These are phyloP conservation scores for Phaeophleospora eucalypticola DNA, from an alignment of 2,329 filamentous ascomycete species.

Conservation along the genomic window DNA sequence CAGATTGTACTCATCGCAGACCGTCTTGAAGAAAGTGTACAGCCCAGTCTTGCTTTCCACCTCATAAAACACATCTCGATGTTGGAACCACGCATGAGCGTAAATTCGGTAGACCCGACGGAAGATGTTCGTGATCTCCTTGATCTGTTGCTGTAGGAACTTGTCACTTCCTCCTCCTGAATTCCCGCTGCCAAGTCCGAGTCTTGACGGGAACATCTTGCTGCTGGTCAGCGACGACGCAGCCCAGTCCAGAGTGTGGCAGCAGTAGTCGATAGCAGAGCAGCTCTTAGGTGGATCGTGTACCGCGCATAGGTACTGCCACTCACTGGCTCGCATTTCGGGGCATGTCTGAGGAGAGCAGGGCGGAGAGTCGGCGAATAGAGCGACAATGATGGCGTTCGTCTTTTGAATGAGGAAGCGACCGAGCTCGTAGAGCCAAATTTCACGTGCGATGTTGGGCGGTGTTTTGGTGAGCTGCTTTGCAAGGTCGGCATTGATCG, in stretches of 20 bases:
- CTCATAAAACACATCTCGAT: slow-evolving; percentile 90
- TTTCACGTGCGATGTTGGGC: slow-evolving; percentile 72
- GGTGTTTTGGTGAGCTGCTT: slow-evolving; percentile 74
- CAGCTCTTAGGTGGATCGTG: slow-evolving; percentile 95
- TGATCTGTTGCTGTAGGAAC: slow-evolving; percentile 55
- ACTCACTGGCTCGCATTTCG: slow-evolving; percentile 97
- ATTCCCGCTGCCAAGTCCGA: slow-evolving; percentile 51
- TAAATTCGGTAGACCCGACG: slow-evolving; percentile 92
- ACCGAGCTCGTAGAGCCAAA: slow-evolving; percentile 98
- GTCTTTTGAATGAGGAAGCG: slow-evolving; percentile 93
- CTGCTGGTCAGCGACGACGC: slow-evolving; percentile 90
- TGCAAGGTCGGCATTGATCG: slow-evolving; percentile 74
- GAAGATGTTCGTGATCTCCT: slow-evolving; percentile 92
- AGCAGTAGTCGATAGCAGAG: slow-evolving; percentile 98
- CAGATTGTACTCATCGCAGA: slow-evolving; percentile 86
- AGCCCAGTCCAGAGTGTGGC: slow-evolving; percentile 96
- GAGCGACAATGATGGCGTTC: slow-evolving; percentile 85
- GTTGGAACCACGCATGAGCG: slow-evolving; percentile 97
- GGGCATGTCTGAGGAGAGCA: slow-evolving; percentile 88
- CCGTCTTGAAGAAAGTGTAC: slow-evolving; percentile 95
- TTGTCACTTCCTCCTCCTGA: slow-evolving; percentile 32
- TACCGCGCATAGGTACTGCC: slow-evolving; percentile 97
- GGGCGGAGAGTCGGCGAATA: slow-evolving; percentile 84
- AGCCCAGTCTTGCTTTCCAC: slow-evolving; percentile 87
- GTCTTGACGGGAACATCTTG: slow-evolving; percentile 88